Evolutionary conservation across 306 rosid species (phyloP).

Genomic region (Potentilla sterilis): DNA sequence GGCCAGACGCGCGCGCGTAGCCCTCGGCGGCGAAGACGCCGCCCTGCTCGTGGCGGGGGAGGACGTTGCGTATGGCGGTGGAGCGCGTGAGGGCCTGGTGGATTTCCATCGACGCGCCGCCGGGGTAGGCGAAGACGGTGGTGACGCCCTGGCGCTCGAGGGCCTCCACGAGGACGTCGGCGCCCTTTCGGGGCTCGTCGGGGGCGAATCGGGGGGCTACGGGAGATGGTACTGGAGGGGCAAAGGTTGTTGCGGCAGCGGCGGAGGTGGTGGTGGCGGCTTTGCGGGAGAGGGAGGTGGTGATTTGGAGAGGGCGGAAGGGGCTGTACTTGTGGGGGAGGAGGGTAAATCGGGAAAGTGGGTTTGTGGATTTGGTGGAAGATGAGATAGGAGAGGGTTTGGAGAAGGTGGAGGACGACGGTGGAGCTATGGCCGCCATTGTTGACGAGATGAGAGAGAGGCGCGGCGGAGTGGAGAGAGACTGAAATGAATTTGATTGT

Average conservation of each 20-base stretch:
- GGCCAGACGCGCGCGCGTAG: conserved; percentile 75
- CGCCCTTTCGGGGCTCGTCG: conserved; percentile 65
- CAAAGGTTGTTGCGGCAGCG: neutral
- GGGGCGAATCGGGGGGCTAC: conserved; percentile 45
- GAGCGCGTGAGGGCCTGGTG: conserved; percentile 96
- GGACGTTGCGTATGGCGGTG: conserved; percentile 52
- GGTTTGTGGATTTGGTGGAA: conserved; percentile 5
- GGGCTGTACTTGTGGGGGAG: conserved; percentile 1
- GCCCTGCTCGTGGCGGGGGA: conserved; percentile 92
- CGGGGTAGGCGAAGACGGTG: conserved; percentile 84
- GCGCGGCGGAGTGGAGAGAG: neutral
- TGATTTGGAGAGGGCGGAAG: conserved; percentile 28
- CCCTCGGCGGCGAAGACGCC: conserved; percentile 92
- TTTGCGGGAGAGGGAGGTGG: conserved; percentile 34
- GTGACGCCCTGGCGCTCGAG: conserved; percentile 78
- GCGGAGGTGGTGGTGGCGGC: conserved; percentile 4
- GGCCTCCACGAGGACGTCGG: conserved; percentile 87
- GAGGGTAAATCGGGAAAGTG: conserved; percentile 24
- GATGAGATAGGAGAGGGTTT: conserved; percentile 22
- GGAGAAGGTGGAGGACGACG: conserved; percentile 29
- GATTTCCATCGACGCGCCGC: conserved; percentile 94
- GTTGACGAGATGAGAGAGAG: neutral
- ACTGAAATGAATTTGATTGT: neutral
- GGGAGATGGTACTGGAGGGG: conserved; percentile 7
- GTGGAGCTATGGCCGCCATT: conserved; percentile 22